phyloP scores from a whole-genome alignment of 1,284 basidiomycete species.

The Pseudozyma tsukubaensis region DNA sequence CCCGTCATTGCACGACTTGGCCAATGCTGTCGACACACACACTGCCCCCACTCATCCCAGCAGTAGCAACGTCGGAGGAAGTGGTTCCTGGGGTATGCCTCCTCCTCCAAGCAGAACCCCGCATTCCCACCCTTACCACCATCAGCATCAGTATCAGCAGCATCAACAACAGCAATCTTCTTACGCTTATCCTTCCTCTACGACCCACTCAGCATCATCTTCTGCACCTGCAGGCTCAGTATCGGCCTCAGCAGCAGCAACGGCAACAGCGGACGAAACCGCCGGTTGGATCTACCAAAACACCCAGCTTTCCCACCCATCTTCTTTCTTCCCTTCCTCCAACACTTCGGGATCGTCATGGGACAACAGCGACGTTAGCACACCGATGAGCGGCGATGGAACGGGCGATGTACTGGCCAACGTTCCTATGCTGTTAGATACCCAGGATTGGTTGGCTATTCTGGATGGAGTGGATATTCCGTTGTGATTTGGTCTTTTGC shows the following conservation, averaged over 20 bases:
- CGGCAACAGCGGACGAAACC: conserved; percentile 1
- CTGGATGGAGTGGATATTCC: conserved; percentile 37
- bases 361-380: conserved; percentile 1
- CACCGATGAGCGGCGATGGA: background rate
- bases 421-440: conserved; percentile 28
- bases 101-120: background rate
- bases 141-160: conserved; percentile 1
- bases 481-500: background rate
- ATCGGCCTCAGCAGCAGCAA: no score
- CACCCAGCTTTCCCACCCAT: background rate
- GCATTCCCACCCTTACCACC: background rate
- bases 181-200: background rate
- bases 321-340: background rate
- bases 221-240: no score
- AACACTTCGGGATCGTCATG: background rate
- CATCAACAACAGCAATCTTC: background rate
- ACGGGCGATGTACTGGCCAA: conserved; percentile 18
- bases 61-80: background rate
- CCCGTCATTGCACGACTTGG: conserved; percentile 32
- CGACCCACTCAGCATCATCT: background rate
- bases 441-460: conserved; percentile 35
- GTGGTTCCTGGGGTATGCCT: background rate
- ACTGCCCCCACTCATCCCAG: background rate
- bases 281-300: conserved; percentile 2
- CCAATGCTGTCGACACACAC: conserved; percentile 26